A percentile compares a stretch with the other conserved stretches of the same genome.
Conservation (phyloP, 805 yeast genomes). For the Candida lessepsii region DNA sequence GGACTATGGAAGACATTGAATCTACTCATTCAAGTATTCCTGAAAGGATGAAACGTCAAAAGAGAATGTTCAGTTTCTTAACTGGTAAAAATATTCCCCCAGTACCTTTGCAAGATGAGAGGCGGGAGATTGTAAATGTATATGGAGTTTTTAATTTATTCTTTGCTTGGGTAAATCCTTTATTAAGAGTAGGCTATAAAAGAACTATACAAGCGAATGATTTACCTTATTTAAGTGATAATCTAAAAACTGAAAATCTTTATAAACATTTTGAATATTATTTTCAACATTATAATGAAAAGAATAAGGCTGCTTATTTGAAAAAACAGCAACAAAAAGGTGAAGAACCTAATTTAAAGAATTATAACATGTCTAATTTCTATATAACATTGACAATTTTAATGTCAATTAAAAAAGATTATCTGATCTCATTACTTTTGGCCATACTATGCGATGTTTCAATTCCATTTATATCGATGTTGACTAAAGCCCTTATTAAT, state of each 20-base stretch:
- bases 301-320: slow-evolving; percentile 1
- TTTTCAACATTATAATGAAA: slow-evolving; percentile 2
- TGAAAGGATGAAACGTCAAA: slow-evolving; percentile 21
- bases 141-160: not conserved
- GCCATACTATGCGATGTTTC: too few species aligned
- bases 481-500: slow-evolving; percentile 32
- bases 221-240: slow-evolving; percentile 34
- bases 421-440: too few species aligned
- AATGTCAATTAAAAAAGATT: too few species aligned
- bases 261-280: slow-evolving; percentile 11
- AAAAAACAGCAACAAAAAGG: slow-evolving; percentile 5
- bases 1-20: too few species aligned
- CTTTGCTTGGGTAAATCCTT: slow-evolving; percentile 51
- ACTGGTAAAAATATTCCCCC: slow-evolving; percentile 46
- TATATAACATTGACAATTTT: too few species aligned
- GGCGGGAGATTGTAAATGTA: slow-evolving; percentile 30
- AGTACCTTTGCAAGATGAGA: slow-evolving; percentile 47
- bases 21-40: slow-evolving; percentile 1
- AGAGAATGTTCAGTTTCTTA: slow-evolving; percentile 46
- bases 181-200: slow-evolving; percentile 61
- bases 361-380: too few species aligned
- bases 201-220: slow-evolving; percentile 63
- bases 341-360: slow-evolving; percentile 9
- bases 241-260: slow-evolving; percentile 24
- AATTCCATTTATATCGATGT: slow-evolving; percentile 29